Base-by-base conservation (phyloP, 768 basidiomycete genomes). In the Dendrothele bispora region DNA sequence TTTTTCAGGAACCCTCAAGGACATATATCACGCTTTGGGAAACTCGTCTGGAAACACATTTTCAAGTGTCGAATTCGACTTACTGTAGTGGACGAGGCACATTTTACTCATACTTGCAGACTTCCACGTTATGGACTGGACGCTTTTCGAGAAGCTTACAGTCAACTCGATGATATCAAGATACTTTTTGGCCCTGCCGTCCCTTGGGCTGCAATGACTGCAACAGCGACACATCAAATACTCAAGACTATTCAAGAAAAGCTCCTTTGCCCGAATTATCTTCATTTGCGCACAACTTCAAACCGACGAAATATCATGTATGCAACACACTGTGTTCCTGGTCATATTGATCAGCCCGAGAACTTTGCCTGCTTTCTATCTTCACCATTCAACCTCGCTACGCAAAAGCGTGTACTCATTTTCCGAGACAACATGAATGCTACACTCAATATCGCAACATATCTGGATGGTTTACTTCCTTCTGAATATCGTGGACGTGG, bases 281-380 rank as follows among this genome's bases (percentile, higher is more conserved):
- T 48, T 11, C 3, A 12, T 32, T 14, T 40, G 15, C 35, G 18
- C 8, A 17, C 34, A 3, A 24, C 50, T 5, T 27, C 25, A 4
- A 51, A 51, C 26, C 45, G 50, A 8, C 50, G 35, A 1, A 46
- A 48, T 18, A 51, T 38, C 20, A 51, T 48, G 7, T 51, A 51
- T 24, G 50, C 50, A 12, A 51, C 37, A 18, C 50, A 51, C 21
- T 37, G 29, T 17, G 32, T 50, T 20, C n/a, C 27, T n/a, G 50
- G 43, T 17, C 3, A 12, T 15, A 21, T 48, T 10, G 28, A 40
- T 10, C 29, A 51, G 17, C 21, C 39, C 25, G 17, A 30, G 7
- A 47, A 48, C 38, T 48, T 25, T 26, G n/a, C 12, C 17, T 51
- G 45, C 30, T 37, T 51, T 18, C n/a, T 51, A 12, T 17, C 15